phyloP scores from a whole-genome alignment of 495 filamentous ascomycete species.

The Talaromyces stipitatus region DNA sequence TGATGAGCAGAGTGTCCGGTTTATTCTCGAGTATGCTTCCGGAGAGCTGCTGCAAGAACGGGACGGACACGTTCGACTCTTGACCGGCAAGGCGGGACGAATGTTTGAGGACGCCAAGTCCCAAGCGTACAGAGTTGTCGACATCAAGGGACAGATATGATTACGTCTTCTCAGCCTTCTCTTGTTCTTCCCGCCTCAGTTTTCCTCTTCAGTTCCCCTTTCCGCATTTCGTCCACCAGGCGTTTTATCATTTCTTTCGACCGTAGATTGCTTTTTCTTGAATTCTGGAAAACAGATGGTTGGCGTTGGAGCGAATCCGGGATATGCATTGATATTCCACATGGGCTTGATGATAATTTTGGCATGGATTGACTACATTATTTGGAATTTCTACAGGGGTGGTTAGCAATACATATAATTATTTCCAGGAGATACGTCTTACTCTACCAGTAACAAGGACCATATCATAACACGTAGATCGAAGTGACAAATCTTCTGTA shows the following conservation, averaged over 20 bases:
- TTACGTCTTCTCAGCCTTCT: constrained; percentile 2
- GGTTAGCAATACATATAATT: neutral
- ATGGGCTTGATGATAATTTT: too few species aligned
- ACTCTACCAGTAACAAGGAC: too few species aligned
- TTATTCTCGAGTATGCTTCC: constrained; percentile 71
- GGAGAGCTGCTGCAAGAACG: constrained; percentile 72
- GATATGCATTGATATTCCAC: too few species aligned
- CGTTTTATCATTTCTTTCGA: neutral
- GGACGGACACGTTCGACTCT: constrained; percentile 61
- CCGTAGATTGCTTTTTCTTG: neutral
- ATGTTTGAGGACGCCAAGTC: constrained; percentile 66
- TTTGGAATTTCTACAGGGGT: neutral
- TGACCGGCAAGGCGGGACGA: constrained; percentile 63
- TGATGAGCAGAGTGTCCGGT: constrained; percentile 81
- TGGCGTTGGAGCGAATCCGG: neutral
- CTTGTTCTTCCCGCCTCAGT: constrained; percentile 11
- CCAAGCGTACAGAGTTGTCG: constrained; percentile 73
- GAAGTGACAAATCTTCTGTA: neutral
- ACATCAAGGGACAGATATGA: constrained; percentile 97
- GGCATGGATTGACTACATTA: neutral
- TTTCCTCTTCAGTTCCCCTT: constrained; percentile 8
- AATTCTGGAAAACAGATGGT: neutral
- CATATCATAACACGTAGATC: too few species aligned
- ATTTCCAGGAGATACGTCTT: too few species aligned
- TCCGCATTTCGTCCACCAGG: neutral